Evolutionary conservation across 2,329 filamentous ascomycete genomes (phyloP), one percentile per base, ranked within the genome.

Genomic region (Cladophialophora yegresii): DNA sequence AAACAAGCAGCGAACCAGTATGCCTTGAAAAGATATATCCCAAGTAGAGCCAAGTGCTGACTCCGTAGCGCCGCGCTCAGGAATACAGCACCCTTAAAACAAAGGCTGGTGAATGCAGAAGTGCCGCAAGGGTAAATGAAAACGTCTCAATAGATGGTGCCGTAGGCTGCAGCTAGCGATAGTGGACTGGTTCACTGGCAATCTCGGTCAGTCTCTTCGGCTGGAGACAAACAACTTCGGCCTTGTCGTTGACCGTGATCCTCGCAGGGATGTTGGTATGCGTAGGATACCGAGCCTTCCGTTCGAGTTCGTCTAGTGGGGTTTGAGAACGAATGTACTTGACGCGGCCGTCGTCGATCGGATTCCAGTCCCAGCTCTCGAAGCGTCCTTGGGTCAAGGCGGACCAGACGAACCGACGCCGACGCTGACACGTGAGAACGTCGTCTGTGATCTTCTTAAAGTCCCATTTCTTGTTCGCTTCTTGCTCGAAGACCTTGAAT

Each of bases 251-350:
- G 57, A 68, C 55, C 9, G 56, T 28, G 47, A 64, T 54, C 36
- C 61, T 56, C 7, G 67, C 55, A 1, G 66, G 67, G 33, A 66
- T 28, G 47, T 63, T 68, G 33, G 56, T 61, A 40, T 67, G 58
- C 36, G 69, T 64, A 10, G 91, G 91, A 77, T 82, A 95, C 50
- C 91, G 84, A 47, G 91, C 90, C 66, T 85, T 85, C 62, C 89
- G 84, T 80, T 95, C 91, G 6, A 95, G 82, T 62, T 92, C 89
- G 73, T 95, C 91, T 1, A 95, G 84, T 20, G 90, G 87, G 71
- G 92, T 89, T 74, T 90, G 89, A 36, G 88, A 91, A 62, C 93
- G 90, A 72, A 97, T 96, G 77, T 93, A 96, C 77, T 90, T 90
- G 70, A 66, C 69, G 65, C 76, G 76, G 7, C 74, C 75, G 68